These are phyloP conservation scores for Nelumbo lutea DNA, from an alignment of 164 flowering plant genomes.

Conservation along the genomic window DNA sequence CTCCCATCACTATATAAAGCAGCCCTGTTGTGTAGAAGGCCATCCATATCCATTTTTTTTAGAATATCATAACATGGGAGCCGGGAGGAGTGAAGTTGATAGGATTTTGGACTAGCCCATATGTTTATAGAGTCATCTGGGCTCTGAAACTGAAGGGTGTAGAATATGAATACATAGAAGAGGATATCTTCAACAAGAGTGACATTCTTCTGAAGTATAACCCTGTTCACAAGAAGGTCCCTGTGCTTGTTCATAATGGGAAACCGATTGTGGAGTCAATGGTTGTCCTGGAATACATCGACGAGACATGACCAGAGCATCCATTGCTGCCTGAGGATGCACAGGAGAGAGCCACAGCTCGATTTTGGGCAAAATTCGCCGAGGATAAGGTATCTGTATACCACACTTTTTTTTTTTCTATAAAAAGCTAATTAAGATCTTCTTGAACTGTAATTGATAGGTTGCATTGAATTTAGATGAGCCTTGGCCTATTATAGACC, in stretches of 20 bases:
- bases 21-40: no score
- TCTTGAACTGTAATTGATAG: no score
- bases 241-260: conserved; percentile 19
- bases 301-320: conserved; percentile 18
- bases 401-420: no score
- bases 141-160: conserved; percentile 19
- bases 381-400: conserved; percentile 15
- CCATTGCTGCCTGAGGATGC: conserved; percentile 18
- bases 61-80: background rate
- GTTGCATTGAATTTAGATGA: no score
- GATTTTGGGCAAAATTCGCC: conserved; percentile 15
- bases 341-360: conserved; percentile 14
- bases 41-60: no score
- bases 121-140: conserved; percentile 16
- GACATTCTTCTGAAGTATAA: conserved; percentile 8
- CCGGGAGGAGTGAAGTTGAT: conserved; percentile 9
- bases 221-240: conserved; percentile 15
- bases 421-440: no score
- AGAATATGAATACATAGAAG: conserved; percentile 19
- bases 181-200: conserved; percentile 19
- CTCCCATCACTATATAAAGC: no score
- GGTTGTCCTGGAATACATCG: conserved; percentile 17
- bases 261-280: conserved; percentile 17
- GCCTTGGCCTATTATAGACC: no score
- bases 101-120: conserved; percentile 18